Percentiles rank a stretch among this genome's conserved stretches.
Evolutionary conservation across 2,329 filamentous ascomycete species (phyloP).

Genomic region (Alternaria sp.): DNA sequence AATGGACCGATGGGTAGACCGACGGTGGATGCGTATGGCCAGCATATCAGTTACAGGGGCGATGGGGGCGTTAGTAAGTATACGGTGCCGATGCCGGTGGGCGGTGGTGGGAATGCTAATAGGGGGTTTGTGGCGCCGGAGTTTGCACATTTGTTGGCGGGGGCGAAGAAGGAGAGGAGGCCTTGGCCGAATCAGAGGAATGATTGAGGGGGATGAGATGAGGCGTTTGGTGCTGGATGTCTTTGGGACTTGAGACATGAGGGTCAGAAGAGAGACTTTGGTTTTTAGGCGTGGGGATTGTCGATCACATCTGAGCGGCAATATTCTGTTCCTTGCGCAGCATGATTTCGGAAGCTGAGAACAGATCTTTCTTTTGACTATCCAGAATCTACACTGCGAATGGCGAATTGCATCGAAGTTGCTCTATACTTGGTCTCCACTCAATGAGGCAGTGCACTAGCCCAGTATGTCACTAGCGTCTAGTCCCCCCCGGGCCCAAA

Average conservation of each 20-base stretch:
- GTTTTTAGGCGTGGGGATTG: not conserved
- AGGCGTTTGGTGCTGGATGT: not conserved
- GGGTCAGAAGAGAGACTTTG: not conserved
- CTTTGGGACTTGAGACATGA: not conserved
- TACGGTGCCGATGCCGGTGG: not conserved
- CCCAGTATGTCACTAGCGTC: no score
- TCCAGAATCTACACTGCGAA: no score
- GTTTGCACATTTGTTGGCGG: constrained; percentile 7
- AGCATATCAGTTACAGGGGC: not conserved
- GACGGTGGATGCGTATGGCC: not conserved
- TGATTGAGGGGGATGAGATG: not conserved
- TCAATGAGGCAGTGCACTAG: not conserved
- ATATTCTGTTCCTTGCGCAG: no score
- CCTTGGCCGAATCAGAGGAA: not conserved
- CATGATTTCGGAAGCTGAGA: rapidly evolving
- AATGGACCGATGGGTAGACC: constrained; percentile 17
- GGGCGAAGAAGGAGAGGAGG: constrained; percentile 12
- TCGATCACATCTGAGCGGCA: no score
- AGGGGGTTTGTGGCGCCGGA: not conserved
- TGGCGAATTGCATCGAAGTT: not conserved
- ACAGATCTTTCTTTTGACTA: no score
- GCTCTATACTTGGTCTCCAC: not conserved
- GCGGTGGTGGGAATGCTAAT: not conserved
- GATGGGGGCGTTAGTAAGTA: not conserved
- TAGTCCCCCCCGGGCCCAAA: rapidly evolving